phyloP scores from a whole-genome alignment of 768 basidiomycete genomes.

The Coprinopsis cinerea region DNA sequence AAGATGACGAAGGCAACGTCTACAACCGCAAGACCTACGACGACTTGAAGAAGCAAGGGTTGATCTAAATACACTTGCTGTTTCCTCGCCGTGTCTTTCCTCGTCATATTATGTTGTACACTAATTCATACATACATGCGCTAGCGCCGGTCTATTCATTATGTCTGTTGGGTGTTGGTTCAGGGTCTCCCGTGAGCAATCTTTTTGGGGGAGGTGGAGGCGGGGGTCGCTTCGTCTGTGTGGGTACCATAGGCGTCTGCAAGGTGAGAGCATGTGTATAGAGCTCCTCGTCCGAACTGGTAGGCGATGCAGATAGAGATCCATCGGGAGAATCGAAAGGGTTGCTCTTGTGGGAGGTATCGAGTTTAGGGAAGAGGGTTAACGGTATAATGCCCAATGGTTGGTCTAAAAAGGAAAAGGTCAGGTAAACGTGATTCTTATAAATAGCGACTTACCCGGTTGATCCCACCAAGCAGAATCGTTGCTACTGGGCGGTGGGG shows the following conservation, averaged over 20 bases:
- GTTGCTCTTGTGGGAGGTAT: constrained; percentile 37
- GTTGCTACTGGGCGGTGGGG: constrained; percentile 82
- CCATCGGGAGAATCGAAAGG: constrained; percentile 70
- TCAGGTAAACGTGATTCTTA: too few relatives aligned
- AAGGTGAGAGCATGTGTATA: constrained; percentile 69
- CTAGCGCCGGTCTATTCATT: background rate
- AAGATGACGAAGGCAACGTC: constrained; percentile 98
- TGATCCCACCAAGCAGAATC: constrained; percentile 75
- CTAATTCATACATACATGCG: background rate
- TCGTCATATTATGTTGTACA: background rate
- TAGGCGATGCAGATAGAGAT: constrained; percentile 70
- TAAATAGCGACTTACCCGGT: constrained; percentile 40
- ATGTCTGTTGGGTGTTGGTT: background rate
- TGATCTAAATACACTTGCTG: constrained; percentile 48
- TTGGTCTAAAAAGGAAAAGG: constrained; percentile 33
- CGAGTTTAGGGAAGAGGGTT: constrained; percentile 30
- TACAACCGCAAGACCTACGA: constrained; percentile 98
- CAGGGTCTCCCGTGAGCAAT: background rate
- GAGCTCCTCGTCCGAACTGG: constrained; percentile 81
- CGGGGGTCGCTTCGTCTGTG: constrained; percentile 33
- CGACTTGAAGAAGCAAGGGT: constrained; percentile 91
- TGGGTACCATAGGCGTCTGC: constrained; percentile 65
- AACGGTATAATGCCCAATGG: constrained; percentile 52
- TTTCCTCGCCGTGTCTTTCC: background rate
- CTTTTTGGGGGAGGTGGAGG: constrained; percentile 32